Base-by-base conservation (phyloP, 305 asterid genomes). In the Plantago coronopus region DNA sequence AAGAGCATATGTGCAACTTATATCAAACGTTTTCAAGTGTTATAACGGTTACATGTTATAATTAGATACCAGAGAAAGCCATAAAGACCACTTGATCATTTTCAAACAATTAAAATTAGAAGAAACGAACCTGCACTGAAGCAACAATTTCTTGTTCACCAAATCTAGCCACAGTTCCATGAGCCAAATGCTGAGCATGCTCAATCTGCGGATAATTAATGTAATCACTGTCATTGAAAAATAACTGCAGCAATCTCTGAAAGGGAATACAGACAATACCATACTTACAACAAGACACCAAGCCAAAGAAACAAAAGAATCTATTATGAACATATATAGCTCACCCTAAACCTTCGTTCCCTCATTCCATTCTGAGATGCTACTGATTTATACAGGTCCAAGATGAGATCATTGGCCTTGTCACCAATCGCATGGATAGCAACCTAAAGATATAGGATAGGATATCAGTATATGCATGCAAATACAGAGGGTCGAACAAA, bases 381-480 rank as follows among this genome's bases (percentile, higher is more conserved):
- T 72, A 89, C 83, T 48, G 80, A 77, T 72, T 81, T 78, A 76
- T 89, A 93, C 83, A 89, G 73, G 79, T 93, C 91, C 80, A 93
- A 69, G 79, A 93, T 77, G 78, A 83, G 64, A 70, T 79, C 94
- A 79, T 89, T 93, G 59, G 99, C 85, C 73, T 72, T 72, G 81
- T 93, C 97, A 61, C 99, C 97, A 69, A 93, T 89, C 59, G 97
- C 99, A 78, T 93, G 99, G 71, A 93, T 68, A 20, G 96, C 88
- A 49, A 82, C 91, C 99, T 93, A 77, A 70, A 74, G 46, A 68
- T 40, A 61, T 59, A 53, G 55, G 55, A 69, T 49, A 64, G 23
- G 18, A 58, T 38, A 45, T 66, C 38, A 31, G 42, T 51, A 56
- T 18, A 43, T 14, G 43, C 53, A 45, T 40, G 49, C 38, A 48